Evolutionary conservation across 31 red algal species (phyloP).

Genomic region (Odonthalia washingtoniensis): DNA sequence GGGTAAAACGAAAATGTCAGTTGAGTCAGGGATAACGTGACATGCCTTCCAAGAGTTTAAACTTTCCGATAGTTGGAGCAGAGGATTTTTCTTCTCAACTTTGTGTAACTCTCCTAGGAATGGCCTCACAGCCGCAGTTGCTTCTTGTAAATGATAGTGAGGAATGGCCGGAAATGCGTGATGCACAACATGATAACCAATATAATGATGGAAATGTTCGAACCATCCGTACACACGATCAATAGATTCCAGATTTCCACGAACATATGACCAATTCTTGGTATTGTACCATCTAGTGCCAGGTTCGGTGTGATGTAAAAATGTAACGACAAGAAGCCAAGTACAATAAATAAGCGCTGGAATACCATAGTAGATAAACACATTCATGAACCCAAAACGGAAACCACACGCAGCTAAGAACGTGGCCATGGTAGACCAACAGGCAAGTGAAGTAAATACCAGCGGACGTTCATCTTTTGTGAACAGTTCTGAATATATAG

Average conservation of each 20-base stretch:
- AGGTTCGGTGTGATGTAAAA: conserved; percentile 85
- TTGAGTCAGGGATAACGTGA: conserved; percentile 82
- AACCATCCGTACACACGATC: conserved; percentile 79
- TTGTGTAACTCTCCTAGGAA: conserved; percentile 69
- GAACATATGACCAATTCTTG: conserved; percentile 73
- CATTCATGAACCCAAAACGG: conserved; percentile 38
- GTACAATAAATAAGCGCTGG: conserved; percentile 73
- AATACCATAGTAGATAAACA: conserved; percentile 61
- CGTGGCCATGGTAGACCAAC: conserved; percentile 54
- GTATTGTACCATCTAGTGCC: conserved; percentile 76
- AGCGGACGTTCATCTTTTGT: conserved; percentile 64
- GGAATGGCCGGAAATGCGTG: conserved; percentile 91
- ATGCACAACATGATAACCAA: conserved; percentile 89
- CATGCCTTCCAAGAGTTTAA: conserved; percentile 54
- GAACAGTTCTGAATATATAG: conserved; percentile 70
- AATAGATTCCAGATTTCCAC: conserved; percentile 68
- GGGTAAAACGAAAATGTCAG: conserved; percentile 79
- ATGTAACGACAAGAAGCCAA: conserved; percentile 86
- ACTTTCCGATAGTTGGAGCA: conserved; percentile 51
- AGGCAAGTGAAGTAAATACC: conserved; percentile 54
- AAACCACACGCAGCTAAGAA: conserved; percentile 45
- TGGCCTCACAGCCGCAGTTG: conserved; percentile 70
- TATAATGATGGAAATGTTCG: conserved; percentile 91
- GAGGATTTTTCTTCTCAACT: conserved; percentile 43
- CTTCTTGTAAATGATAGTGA: conserved; percentile 82